Evolutionary conservation across 2,329 filamentous ascomycete genomes (phyloP).

Genomic region (Sclerotinia nivalis): DNA sequence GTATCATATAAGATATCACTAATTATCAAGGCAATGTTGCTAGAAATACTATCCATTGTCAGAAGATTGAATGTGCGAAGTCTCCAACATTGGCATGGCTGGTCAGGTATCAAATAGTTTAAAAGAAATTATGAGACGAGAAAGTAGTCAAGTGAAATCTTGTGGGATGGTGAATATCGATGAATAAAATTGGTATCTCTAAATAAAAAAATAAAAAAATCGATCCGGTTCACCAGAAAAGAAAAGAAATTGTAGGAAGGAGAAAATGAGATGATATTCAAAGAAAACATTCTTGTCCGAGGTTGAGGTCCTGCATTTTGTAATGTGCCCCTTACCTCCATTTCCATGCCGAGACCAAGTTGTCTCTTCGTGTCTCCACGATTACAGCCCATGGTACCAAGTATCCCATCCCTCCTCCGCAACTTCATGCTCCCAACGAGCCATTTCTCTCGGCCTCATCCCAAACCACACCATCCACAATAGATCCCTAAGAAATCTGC

Average conservation of each 20-base stretch:
- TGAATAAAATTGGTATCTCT: neutral
- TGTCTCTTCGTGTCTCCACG: neutral
- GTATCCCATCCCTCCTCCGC: neutral
- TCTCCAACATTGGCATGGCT: too few relatives aligned
- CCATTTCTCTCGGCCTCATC: neutral
- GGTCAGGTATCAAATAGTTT: too few relatives aligned
- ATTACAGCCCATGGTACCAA: neutral
- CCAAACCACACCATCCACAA: neutral
- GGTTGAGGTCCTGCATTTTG: neutral
- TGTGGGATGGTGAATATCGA: neutral
- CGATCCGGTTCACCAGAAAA: too few relatives aligned
- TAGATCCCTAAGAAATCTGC: slow-evolving; percentile 35
- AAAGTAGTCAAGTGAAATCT: too few relatives aligned
- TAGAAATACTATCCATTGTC: neutral
- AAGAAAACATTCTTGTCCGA: neutral
- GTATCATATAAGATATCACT: neutral
- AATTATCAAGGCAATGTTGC: neutral
- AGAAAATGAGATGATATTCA: neutral
- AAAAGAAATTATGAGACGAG: neutral
- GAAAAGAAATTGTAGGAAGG: neutral
- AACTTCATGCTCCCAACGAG: neutral
- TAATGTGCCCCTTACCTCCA: neutral
- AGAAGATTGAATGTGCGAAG: too few relatives aligned
- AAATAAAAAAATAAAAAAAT: neutral
- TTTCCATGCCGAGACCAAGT: neutral